phyloP scores from a whole-genome alignment of 108 stramenopile genomes.

The Nannochloropsis salina region DNA sequence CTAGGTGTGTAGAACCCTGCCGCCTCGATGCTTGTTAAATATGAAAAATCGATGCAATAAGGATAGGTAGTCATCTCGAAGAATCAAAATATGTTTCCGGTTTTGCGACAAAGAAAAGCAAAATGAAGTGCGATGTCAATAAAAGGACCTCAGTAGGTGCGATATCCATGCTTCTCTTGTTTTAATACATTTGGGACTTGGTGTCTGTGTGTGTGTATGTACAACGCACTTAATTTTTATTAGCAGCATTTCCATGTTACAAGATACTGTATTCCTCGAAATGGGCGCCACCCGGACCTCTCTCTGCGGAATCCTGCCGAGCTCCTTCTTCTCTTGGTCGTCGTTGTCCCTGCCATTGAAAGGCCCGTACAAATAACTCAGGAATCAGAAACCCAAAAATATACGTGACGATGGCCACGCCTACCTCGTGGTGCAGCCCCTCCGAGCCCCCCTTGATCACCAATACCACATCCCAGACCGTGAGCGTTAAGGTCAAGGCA shows the following conservation, averaged over 20 bases:
- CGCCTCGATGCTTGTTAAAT: too few species aligned
- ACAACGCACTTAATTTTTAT: too few species aligned
- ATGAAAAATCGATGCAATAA: too few species aligned
- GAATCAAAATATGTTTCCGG: too few species aligned
- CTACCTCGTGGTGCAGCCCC: slow-evolving; percentile 15
- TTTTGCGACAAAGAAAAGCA: too few species aligned
- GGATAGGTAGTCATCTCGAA: too few species aligned
- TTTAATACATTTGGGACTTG: too few species aligned
- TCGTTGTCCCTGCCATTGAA: neutral
- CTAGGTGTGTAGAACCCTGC: too few species aligned
- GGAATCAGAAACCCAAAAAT: neutral
- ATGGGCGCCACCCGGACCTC: neutral
- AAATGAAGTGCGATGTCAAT: too few species aligned
- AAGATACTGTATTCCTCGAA: slow-evolving; percentile 20
- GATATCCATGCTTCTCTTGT: too few species aligned
- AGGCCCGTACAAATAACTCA: neutral
- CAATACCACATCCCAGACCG: slow-evolving; percentile 3
- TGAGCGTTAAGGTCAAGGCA: neutral
- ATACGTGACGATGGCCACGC: neutral
- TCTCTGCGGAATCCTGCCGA: neutral
- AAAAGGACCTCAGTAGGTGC: too few species aligned
- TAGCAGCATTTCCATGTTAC: neutral
- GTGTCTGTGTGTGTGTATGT: too few species aligned
- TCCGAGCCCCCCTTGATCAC: neutral
- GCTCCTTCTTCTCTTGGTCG: neutral